Evolutionary conservation across 2,329 filamentous ascomycete species (phyloP).

Genomic region (Coniochaeta ligniaria): DNA sequence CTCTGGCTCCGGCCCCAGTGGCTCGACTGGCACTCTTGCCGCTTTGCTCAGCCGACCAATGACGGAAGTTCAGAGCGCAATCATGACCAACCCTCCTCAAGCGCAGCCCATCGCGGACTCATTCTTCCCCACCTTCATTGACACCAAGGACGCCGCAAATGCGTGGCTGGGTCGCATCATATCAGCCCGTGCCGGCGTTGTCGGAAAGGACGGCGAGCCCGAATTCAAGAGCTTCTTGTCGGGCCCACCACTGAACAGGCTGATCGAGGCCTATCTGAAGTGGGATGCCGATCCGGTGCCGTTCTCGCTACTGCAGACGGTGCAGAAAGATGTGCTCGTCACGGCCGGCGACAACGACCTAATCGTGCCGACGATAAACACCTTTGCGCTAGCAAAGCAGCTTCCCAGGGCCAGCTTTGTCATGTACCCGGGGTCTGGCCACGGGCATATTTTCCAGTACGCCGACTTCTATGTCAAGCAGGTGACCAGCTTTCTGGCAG

Average conservation of each 20-base stretch:
- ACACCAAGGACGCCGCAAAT: background rate
- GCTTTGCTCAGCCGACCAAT: background rate
- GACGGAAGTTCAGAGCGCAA: constrained; percentile 2
- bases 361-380: constrained; percentile 3
- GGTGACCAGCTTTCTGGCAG: constrained; percentile 3
- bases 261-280: constrained; percentile 1
- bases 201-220: constrained; percentile 1
- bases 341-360: constrained; percentile 4
- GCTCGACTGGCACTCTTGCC: background rate
- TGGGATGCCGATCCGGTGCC: constrained; percentile 4
- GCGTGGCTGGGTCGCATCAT: constrained; percentile 3
- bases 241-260: background rate
- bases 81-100: background rate
- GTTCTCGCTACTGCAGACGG: constrained; percentile 2
- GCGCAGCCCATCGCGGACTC: constrained; percentile 1
- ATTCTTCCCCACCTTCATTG: constrained; percentile 3
- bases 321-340: constrained; percentile 4
- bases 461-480: constrained; percentile 3
- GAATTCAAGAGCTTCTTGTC: background rate
- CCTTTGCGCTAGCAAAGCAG: constrained; percentile 2
- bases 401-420: constrained; percentile 4
- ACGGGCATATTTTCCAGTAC: constrained; percentile 7
- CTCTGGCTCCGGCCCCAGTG: constrained; percentile 1
- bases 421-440: constrained; percentile 5
- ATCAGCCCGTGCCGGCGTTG: background rate